Percentiles rank a stretch among this genome's conserved stretches.
phyloP scores from a whole-genome alignment of 805 yeast genomes.

The Cyberlindnera veronae region DNA sequence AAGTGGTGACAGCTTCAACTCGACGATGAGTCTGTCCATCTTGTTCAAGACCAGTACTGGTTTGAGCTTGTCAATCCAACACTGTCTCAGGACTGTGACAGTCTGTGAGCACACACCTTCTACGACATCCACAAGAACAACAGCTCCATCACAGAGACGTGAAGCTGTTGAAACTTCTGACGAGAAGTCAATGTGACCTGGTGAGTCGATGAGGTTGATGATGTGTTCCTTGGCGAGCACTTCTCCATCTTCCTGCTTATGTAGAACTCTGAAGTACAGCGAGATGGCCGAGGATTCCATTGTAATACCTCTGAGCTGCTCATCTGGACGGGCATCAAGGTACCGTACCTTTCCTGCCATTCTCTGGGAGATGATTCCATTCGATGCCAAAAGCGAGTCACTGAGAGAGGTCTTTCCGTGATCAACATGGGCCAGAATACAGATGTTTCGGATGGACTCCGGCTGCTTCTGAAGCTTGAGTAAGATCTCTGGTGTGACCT shows the following conservation, averaged over 20 bases:
- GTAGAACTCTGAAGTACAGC: slow-evolving; percentile 74
- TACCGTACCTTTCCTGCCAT: slow-evolving; percentile 95
- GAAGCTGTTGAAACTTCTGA: slow-evolving; percentile 97
- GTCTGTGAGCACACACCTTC: slow-evolving; percentile 99
- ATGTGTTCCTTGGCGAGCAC: slow-evolving; percentile 68
- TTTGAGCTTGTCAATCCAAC: slow-evolving; percentile 89
- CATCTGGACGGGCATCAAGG: slow-evolving; percentile 92
- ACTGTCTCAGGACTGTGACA: slow-evolving; percentile 87
- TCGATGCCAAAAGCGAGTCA: slow-evolving; percentile 88
- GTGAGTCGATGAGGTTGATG: slow-evolving; percentile 92
- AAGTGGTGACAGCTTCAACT: slow-evolving; percentile 72
- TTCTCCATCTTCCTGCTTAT: slow-evolving; percentile 36
- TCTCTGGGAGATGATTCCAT: slow-evolving; percentile 92
- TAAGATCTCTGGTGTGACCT: slow-evolving; percentile 61
- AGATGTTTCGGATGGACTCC: slow-evolving; percentile 75
- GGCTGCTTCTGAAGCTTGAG: slow-evolving; percentile 67
- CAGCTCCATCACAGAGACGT: slow-evolving; percentile 94
- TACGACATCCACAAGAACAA: slow-evolving; percentile 91
- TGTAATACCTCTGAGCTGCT: slow-evolving; percentile 92
- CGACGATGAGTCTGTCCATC: slow-evolving; percentile 80
- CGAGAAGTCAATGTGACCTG: slow-evolving; percentile 98
- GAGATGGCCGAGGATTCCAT: slow-evolving; percentile 98
- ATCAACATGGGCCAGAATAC: slow-evolving; percentile 96
- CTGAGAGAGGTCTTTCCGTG: slow-evolving; percentile 97
- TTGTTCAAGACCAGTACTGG: slow-evolving; percentile 89